Conservation (phyloP, 495 filamentous ascomycete species). For the Jackrogersella multiformis region DNA sequence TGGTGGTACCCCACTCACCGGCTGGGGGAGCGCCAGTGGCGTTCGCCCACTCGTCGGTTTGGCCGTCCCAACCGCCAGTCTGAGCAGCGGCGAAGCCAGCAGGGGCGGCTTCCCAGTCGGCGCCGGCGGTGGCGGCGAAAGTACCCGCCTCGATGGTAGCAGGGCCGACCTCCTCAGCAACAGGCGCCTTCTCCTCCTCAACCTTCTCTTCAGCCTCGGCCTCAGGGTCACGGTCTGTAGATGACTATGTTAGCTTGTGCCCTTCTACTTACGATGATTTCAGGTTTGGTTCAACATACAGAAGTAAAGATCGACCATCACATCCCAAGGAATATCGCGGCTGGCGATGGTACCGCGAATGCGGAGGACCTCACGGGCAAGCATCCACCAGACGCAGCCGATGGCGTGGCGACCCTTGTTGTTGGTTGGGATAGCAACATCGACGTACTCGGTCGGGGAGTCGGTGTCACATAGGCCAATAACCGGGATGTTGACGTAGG, state of each 20-base stretch:
- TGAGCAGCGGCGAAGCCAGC: conserved; percentile 71
- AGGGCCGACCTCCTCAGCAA: conserved; percentile 84
- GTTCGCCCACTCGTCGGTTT: conserved; percentile 55
- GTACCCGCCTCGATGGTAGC: conserved; percentile 77
- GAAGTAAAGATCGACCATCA: conserved; percentile 99
- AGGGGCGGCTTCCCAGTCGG: conserved; percentile 77
- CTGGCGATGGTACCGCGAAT: conserved; percentile 93
- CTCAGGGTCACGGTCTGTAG: conserved; percentile 90
- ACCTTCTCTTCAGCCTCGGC: conserved; percentile 95
- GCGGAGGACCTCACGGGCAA: conserved; percentile 98
- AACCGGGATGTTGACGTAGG: conserved; percentile 99
- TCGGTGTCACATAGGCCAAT: conserved; percentile 99
- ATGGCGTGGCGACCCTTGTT: conserved; percentile 99
- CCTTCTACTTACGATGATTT: not conserved
- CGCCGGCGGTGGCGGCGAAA: conserved; percentile 65
- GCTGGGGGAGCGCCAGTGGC: conserved; percentile 56
- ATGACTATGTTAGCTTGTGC: conserved; percentile 34
- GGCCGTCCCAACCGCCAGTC: conserved; percentile 78
- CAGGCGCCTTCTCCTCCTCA: conserved; percentile 73
- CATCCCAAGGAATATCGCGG: conserved; percentile 96
- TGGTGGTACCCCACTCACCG: conserved; percentile 75
- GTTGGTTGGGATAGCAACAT: conserved; percentile 99
- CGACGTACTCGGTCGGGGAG: conserved; percentile 99
- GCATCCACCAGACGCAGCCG: conserved; percentile 98
- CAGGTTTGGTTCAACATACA: conserved; percentile 57